These are phyloP conservation scores for Bolboschoenoplectus hybrid DNA, from an alignment of 202 grass and related monocot genomes.

Conservation along the genomic window DNA sequence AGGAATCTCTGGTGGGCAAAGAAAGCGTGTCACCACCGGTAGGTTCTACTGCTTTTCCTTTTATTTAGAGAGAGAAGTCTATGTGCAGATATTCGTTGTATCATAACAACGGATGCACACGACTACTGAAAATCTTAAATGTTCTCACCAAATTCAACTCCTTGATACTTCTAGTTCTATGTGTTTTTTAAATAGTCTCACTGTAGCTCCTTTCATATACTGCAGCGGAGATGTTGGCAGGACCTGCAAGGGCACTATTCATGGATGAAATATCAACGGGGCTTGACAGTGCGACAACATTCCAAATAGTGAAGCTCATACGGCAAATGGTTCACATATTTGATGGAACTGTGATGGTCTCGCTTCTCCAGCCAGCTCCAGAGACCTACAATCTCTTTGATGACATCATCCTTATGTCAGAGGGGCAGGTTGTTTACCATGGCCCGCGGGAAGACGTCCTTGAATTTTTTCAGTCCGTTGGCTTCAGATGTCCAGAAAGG, in stretches of 20 bases:
- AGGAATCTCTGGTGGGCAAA: slow-evolving; percentile 90
- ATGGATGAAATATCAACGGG: slow-evolving; percentile 99
- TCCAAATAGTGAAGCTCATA: slow-evolving; percentile 78
- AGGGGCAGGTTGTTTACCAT: slow-evolving; percentile 82
- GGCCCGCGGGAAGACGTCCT: slow-evolving; percentile 70
- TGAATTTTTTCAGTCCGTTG: slow-evolving; percentile 67
- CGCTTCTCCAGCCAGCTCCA: slow-evolving; percentile 88
- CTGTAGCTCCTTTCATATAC: slow-evolving; percentile 6
- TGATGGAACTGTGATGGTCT: slow-evolving; percentile 80
- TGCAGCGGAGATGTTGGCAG: slow-evolving; percentile 86
- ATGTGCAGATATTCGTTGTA: not conserved
- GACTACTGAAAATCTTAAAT: not conserved
- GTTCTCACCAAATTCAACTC: not conserved
- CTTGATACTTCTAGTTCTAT: slow-evolving; percentile 9
- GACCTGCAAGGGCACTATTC: slow-evolving; percentile 78
- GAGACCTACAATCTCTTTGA: slow-evolving; percentile 96
- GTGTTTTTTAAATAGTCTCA: not conserved
- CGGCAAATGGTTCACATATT: slow-evolving; percentile 74
- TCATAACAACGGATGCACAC: not conserved
- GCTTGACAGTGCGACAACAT: slow-evolving; percentile 88
- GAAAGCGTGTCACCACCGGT: slow-evolving; percentile 88
- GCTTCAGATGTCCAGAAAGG: slow-evolving; percentile 72
- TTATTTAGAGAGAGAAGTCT: not conserved
- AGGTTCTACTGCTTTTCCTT: slow-evolving; percentile 13
- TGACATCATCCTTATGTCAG: slow-evolving; percentile 78